Base-by-base conservation (phyloP, 495 filamentous ascomycete genomes). In the Penicillium lividum region DNA sequence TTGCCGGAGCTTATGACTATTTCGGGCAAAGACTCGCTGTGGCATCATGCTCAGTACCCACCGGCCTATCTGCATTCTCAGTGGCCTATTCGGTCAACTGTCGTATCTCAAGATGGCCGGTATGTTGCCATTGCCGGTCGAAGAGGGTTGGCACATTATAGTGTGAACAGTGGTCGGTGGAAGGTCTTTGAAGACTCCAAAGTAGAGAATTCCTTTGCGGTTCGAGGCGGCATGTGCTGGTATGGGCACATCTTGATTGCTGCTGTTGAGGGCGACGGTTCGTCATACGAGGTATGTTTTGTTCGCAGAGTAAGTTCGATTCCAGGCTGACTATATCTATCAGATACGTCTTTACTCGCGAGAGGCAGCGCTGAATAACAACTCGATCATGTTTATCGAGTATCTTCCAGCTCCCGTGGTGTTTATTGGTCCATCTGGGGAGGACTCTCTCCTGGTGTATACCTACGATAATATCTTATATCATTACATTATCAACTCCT, bases 151-250 rank as follows among this genome's bases (percentile, higher is more conserved):
- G 95, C 93, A 16, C 95, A 99, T 70, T 99, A 98, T 72, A 97
- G 93, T 62, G 85, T 97, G 44, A 89, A 86, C 61, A 97, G 93
- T 71, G 90, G 93, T 27, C 84, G 95, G 57, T 99, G 95, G 95
- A 97, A 94, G 67, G 93, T 88, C 0, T 98, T 98, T 71, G 84
- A 87, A 53, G 90, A 94, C 63, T 80, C 86, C 27, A 84, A 79
- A 44, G 82, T 87, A 63, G 93, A 97, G 66, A 91, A 94, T 60
- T 89, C 90, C 38, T 98, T 99, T 67, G 82, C 90, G 27, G 90
- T 99, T 25, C 80, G 93, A 59, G 95, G 95, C 25, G 95, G 95
- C 0, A 96, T 99, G 92, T 97, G 92, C 65, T 99, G 95, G 95
- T 91, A 93, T 65, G 93, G 95, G 54, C 95, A 99, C 71, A 90